phyloP scores from a whole-genome alignment of 306 rosid species.

The Quercus glauca region DNA sequence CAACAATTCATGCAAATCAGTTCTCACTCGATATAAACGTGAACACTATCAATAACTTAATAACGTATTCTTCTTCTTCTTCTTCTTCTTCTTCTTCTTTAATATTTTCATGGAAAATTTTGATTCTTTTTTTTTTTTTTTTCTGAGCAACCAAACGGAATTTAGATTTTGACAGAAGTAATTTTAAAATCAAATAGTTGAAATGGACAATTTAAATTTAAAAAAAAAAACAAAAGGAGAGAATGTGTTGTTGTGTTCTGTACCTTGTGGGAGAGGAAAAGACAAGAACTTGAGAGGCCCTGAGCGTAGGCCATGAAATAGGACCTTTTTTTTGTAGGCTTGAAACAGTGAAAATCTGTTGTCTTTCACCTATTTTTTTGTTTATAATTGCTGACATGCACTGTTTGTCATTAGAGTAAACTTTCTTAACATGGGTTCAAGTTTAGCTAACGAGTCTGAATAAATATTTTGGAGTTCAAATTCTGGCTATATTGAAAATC shows the following conservation, averaged over 20 bases:
- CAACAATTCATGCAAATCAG: too few species aligned
- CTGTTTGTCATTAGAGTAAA: too few species aligned
- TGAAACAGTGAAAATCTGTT: too few species aligned
- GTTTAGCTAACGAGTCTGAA: too few species aligned
- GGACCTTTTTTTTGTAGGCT: too few species aligned
- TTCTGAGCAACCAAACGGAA: background rate
- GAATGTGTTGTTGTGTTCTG: too few species aligned
- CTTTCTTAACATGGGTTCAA: too few species aligned
- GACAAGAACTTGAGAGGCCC: conserved; percentile 2
- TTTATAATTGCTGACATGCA: too few species aligned
- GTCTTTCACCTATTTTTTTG: too few species aligned
- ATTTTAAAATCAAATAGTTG: background rate
- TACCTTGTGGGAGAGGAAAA: conserved; percentile 22
- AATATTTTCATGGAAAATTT: background rate
- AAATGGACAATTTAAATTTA: background rate
- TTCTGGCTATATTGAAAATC: accelerated
- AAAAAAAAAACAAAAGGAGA: background rate
- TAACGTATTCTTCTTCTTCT: background rate
- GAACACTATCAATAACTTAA: too few species aligned
- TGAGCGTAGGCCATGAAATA: conserved; percentile 30
- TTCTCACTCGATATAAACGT: too few species aligned
- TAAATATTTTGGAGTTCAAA: too few species aligned
- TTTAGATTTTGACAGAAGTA: background rate
- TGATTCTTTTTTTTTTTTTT: background rate
- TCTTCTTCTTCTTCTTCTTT: background rate